These are phyloP conservation scores for Chenopodium quinoa DNA, from an alignment of 148 eudicot species.

Conservation along the genomic window DNA sequence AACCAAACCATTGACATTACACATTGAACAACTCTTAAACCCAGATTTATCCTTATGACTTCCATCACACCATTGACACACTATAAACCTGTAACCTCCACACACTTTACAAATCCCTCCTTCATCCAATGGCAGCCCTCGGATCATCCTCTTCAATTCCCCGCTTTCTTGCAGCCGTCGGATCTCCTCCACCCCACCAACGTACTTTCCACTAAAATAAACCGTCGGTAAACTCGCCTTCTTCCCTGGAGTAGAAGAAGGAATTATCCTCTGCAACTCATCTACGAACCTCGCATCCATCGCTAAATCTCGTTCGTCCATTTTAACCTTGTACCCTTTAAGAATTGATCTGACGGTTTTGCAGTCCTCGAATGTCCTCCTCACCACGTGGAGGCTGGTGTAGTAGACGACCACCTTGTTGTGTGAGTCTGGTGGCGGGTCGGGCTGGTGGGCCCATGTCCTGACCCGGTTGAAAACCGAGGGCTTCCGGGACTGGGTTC, in stretches of 20 bases:
- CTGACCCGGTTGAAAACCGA: slow-evolving; percentile 36
- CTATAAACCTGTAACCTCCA: slow-evolving; percentile 22
- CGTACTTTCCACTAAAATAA: slow-evolving; percentile 41
- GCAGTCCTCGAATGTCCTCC: slow-evolving; percentile 50
- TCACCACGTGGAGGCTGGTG: slow-evolving; percentile 41
- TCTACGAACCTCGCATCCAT: slow-evolving; percentile 35
- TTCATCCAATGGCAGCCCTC: slow-evolving; percentile 25
- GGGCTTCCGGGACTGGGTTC: slow-evolving; percentile 17
- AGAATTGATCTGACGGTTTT: slow-evolving; percentile 38
- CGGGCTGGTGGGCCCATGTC: slow-evolving; percentile 29
- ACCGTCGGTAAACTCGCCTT: slow-evolving; percentile 37
- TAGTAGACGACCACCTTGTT: slow-evolving; percentile 43
- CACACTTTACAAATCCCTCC: slow-evolving; percentile 33
- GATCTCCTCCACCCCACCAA: slow-evolving; percentile 54
- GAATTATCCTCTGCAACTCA: slow-evolving; percentile 36
- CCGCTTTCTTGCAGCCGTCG: slow-evolving; percentile 47
- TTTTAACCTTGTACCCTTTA: slow-evolving; percentile 32
- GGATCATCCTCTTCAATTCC: slow-evolving; percentile 34
- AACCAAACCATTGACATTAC: slow-evolving; percentile 53
- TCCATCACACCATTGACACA: slow-evolving; percentile 44
- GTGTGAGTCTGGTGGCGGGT: slow-evolving; percentile 30
- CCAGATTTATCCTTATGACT: slow-evolving; percentile 35
- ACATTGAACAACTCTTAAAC: slow-evolving; percentile 31
- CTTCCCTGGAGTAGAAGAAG: background rate
- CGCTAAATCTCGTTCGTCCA: slow-evolving; percentile 57